Evolutionary conservation across 2,329 filamentous ascomycete genomes (phyloP), one percentile per base, ranked within the genome.

Genomic region (Penicillium crustosum): DNA sequence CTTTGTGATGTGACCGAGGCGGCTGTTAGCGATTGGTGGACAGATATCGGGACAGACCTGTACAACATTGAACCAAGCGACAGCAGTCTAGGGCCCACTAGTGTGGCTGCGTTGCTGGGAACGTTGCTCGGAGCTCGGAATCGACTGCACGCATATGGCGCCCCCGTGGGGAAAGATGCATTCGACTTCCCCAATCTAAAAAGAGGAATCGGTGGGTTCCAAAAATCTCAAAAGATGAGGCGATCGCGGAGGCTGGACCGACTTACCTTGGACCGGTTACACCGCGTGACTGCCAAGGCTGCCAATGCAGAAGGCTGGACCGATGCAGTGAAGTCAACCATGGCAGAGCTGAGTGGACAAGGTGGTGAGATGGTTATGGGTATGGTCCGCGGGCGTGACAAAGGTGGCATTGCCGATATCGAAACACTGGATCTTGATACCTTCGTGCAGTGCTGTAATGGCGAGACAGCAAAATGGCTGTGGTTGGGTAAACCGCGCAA

Each of bases 21-120:
- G 61, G 91, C 93, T 2, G 86, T 97, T 66, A 89, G 88, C 61
- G 90, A 97, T 73, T 99, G 94, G 94, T 97, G 94, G 94, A 88
- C 90, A 1, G 91, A 96, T 68, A 89, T 97, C 59, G 94, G 94
- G 2, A 88, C 88, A 0, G 93, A 97, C 64, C 88, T 94, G 69
- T 97, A 93, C 79, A 95, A 93, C 55, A 85, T 92, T 35, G 94
- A 97, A 73, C 93, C 94, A 1, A 89, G 89, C 10, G 94, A 99
- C 75, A 93, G 93, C 13, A 92, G 96, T 23, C 79, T 99, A 2
- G 94, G 94, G 0, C 93, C 94, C 2, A 95, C 91, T 0, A 97
- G 93, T 0, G 92, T 97, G 8, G 87, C 93, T 23, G 93, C 90
- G 2, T 76, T 99, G 21, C 78, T 99, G 5, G 94, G 94, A 4